Evolutionary conservation across 179 eudicot species (phyloP), one percentile per base, ranked within the genome.

Genomic region (Beta corolliflora): DNA sequence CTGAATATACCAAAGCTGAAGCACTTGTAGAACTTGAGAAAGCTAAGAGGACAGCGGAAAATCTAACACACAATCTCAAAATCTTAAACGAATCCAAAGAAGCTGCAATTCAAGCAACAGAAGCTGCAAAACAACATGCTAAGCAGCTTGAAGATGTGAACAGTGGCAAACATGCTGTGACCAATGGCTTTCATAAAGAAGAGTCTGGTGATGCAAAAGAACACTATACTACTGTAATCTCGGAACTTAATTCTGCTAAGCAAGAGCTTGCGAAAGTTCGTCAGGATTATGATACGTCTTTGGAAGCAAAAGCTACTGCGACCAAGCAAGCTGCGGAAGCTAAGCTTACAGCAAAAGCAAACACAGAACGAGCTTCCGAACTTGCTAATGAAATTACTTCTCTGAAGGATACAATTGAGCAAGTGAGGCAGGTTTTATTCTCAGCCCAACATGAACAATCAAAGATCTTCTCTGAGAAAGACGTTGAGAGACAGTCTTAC

Each of bases 1-100:
- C 97, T 41, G 99, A 96, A 85, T 80, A 82, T 75, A 94, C 94
- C 61, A 96, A 93, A 90, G 82, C 87, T 59, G 93, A 92, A 80
- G 96, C 98, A 67, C 95, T 92, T 36, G 78, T 69, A 61, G 99
- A 96, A 86, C 98, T 96, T 70, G 97, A 93, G 69, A 87, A 82
- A 56, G 94, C 97, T 68, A 92, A 87, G 69, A 82, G 81, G 73
- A 91, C 97, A 3, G 91, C 89, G 64, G 92, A 91, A 9, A 89
- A 87, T 21, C 84, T 96, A 25, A 80, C 90, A 41, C 79, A 81
- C 75, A 90, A 88, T 89, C 94, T 96, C 41, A 89, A 89, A 71
- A 56, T 71, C 13, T 75, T 92, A 15, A 86, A 61, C 44, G 94
- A 90, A 73, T 90, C 91, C 55, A 96, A 93, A 82, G 91, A 93